Evolutionary conservation across 352 stramenopile species (phyloP).

Genomic region (Aphanomyces astaci): DNA sequence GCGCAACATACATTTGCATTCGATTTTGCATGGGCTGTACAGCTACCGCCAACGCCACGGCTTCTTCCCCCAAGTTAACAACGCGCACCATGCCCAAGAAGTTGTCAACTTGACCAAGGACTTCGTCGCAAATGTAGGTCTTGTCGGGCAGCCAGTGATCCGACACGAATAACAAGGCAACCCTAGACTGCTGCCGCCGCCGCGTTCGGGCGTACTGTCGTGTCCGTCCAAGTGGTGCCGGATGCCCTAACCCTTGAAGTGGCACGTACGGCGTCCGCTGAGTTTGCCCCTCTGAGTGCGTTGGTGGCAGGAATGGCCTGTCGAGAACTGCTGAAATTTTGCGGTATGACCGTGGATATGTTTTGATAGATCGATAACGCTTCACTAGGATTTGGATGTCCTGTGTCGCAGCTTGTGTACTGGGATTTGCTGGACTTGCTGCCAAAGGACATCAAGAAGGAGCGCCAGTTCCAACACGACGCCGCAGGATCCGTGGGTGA

Average conservation of each 20-base stretch:
- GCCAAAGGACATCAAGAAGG: conserved; percentile 15
- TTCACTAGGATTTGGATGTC: conserved; percentile 24
- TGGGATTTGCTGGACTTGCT: conserved; percentile 29
- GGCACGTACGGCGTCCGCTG: conserved; percentile 27
- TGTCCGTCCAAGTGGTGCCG: conserved; percentile 15
- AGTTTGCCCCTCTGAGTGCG: conserved; percentile 34
- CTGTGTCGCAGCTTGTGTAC: conserved; percentile 31
- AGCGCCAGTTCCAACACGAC: conserved; percentile 1
- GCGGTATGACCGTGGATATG: conserved; percentile 23
- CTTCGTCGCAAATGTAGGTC: conserved; percentile 22
- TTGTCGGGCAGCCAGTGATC: conserved; percentile 15
- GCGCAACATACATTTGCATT: conserved; percentile 8
- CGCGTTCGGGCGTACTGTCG: neutral
- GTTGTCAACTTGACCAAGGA: conserved; percentile 11
- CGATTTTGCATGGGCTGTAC: conserved; percentile 30
- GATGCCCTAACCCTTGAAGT: conserved; percentile 18
- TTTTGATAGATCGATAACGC: conserved; percentile 8
- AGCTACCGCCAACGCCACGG: conserved; percentile 26
- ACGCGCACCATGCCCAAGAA: conserved; percentile 23
- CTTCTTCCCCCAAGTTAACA: conserved; percentile 27
- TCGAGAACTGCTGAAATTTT: conserved; percentile 31
- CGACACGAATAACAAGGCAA: neutral
- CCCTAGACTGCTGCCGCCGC: neutral
- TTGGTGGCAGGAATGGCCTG: conserved; percentile 30
- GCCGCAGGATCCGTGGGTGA: neutral